Percentiles rank a stretch among this genome's conserved stretches.
These are phyloP conservation scores for Cyamopsis tetragonoloba DNA, from an alignment of 306 rosid genomes.

Conservation along the genomic window DNA sequence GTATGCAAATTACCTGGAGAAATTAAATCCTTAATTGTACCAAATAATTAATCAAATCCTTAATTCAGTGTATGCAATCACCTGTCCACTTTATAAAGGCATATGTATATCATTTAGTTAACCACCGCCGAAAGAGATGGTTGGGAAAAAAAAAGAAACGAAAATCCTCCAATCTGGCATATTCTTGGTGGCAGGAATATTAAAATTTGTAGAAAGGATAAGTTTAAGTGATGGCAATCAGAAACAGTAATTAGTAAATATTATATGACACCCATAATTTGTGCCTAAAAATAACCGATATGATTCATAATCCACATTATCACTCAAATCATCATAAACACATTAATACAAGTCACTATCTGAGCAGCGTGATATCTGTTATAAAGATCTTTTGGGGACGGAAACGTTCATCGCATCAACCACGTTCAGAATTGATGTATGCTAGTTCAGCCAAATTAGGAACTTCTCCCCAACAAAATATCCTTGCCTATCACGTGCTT, in stretches of 20 bases:
- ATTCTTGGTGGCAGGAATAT: slow-evolving; percentile 13
- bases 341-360: slow-evolving; percentile 10
- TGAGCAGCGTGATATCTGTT: slow-evolving; percentile 17
- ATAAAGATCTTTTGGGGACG: slow-evolving; percentile 26
- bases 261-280: background rate
- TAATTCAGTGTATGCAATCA: background rate
- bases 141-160: background rate
- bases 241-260: background rate
- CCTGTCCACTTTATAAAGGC: background rate
- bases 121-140: background rate
- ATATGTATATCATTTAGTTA: background rate
- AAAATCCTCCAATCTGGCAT: background rate
- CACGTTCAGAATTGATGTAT: slow-evolving; percentile 33
- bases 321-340: background rate
- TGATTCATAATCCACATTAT: background rate
- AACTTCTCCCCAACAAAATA: slow-evolving; percentile 28
- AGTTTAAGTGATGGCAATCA: background rate
- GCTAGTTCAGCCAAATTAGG: slow-evolving; percentile 18
- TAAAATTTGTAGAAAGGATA: background rate
- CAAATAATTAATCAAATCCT: too few relatives aligned
- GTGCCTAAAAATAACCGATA: background rate
- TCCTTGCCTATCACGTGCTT: slow-evolving; percentile 74
- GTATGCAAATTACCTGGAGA: background rate
- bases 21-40: too few relatives aligned
- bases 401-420: slow-evolving; percentile 30